Evolutionary conservation across 345 rosid genomes (phyloP).

Genomic region (Chamaenerion angustifolium): DNA sequence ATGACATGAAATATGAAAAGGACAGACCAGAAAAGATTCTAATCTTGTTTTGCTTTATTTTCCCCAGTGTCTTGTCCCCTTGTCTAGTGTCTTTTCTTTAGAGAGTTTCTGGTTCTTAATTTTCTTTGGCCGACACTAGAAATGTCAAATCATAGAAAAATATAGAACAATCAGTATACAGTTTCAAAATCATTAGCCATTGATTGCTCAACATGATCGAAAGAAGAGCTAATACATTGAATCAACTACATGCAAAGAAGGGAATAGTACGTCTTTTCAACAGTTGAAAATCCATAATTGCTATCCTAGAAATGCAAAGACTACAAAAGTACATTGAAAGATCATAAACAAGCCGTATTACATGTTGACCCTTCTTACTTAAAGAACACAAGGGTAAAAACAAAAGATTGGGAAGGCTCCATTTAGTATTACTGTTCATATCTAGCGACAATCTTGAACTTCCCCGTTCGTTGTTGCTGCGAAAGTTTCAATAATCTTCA

Average conservation of each 20-base stretch:
- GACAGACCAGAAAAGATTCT: constrained; percentile 1
- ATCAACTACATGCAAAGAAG: no score
- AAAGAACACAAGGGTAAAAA: neutral
- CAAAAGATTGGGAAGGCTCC: neutral
- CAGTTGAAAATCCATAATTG: no score
- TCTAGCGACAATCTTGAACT: constrained; percentile 91
- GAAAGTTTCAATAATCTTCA: constrained; percentile 8
- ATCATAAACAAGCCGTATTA: no score
- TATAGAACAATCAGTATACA: no score
- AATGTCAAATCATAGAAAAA: neutral
- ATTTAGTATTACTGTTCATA: constrained; percentile 15
- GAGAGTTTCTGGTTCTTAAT: neutral
- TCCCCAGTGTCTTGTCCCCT: no score
- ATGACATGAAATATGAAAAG: neutral
- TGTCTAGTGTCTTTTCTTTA: neutral
- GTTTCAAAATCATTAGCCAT: no score
- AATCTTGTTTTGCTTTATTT: neutral
- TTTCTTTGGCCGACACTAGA: neutral
- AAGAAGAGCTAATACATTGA: no score
- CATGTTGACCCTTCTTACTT: neutral
- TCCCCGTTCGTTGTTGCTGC: constrained; percentile 90
- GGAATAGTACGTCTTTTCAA: no score
- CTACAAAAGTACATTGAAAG: no score
- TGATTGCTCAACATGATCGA: no score
- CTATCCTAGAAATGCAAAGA: no score